These are phyloP conservation scores for Adiantum capillusveneris DNA, from an alignment of 75 land plant species.

Conservation along the genomic window DNA sequence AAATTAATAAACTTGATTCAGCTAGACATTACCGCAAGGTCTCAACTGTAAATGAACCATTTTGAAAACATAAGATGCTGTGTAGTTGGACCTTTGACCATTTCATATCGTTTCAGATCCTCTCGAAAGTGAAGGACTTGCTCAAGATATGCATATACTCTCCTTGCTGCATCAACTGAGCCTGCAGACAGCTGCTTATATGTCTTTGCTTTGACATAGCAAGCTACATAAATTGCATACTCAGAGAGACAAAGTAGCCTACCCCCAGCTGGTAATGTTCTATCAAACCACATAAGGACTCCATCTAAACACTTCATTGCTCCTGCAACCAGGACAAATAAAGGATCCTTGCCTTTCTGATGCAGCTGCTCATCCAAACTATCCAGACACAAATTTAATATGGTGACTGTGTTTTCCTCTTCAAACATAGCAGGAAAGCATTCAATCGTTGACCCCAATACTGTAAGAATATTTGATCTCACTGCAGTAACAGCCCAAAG, in stretches of 20 bases:
- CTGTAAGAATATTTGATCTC: constrained; percentile 25
- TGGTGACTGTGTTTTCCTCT: constrained; percentile 22
- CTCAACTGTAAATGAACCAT: not conserved
- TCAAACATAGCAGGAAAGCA: constrained; percentile 17
- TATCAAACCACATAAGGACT: constrained; percentile 32
- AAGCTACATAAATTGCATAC: not conserved
- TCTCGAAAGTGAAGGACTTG: constrained; percentile 38
- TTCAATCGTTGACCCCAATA: constrained; percentile 28
- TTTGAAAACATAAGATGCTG: not conserved
- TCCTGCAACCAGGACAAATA: constrained; percentile 27
- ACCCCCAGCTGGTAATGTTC: constrained; percentile 42
- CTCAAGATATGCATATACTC: constrained; percentile 30
- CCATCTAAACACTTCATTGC: constrained; percentile 40
- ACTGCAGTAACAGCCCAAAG: constrained; percentile 13
- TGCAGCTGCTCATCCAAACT: constrained; percentile 32
- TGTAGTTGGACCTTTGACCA: constrained; percentile 26
- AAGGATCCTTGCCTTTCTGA: constrained; percentile 17
- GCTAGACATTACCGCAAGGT: too few relatives aligned
- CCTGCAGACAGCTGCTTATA: constrained; percentile 16
- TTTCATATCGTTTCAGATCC: constrained; percentile 37
- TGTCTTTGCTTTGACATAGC: not conserved
- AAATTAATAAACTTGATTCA: not conserved
- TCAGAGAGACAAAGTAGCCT: not conserved
- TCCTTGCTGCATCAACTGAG: constrained; percentile 34
- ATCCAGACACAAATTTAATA: constrained; percentile 31